Percentiles rank a stretch among this genome's conserved stretches.
phyloP scores from a whole-genome alignment of 257 asterid genomes.

The Scutellaria minor region DNA sequence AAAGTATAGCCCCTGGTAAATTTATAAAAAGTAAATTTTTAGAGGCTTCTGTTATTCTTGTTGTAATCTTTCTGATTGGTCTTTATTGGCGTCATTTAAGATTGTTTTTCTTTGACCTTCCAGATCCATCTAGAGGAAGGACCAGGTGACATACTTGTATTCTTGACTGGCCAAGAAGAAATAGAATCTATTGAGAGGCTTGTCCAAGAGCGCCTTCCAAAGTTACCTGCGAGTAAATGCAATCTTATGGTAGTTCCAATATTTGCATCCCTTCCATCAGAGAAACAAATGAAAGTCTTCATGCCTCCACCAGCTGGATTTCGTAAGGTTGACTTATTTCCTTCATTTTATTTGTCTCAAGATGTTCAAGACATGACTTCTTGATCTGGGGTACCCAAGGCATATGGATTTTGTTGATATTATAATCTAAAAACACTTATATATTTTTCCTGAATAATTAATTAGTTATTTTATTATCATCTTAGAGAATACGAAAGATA shows the following conservation, averaged over 20 bases:
- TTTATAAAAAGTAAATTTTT: slow-evolving; percentile 15
- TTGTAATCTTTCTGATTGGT: slow-evolving; percentile 14
- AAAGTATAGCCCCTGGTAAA: not conserved
- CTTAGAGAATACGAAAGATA: not conserved
- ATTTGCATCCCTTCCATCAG: slow-evolving; percentile 94
- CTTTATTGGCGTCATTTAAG: slow-evolving; percentile 18
- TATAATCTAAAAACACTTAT: not conserved
- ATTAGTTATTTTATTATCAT: not conserved
- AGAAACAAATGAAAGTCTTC: slow-evolving; percentile 94
- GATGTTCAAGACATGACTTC: slow-evolving; percentile 11
- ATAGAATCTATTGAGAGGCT: slow-evolving; percentile 95
- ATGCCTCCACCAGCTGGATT: slow-evolving; percentile 78
- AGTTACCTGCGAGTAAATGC: slow-evolving; percentile 67
- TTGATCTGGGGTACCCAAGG: not conserved
- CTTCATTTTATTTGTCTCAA: slow-evolving; percentile 8
- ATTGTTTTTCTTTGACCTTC: slow-evolving; percentile 35
- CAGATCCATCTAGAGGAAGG: slow-evolving; percentile 91
- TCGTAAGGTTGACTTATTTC: slow-evolving; percentile 73
- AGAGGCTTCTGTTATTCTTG: slow-evolving; percentile 5
- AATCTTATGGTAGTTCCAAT: slow-evolving; percentile 79
- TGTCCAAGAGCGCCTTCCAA: slow-evolving; percentile 72
- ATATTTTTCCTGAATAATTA: not conserved
- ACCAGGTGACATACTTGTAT: slow-evolving; percentile 93
- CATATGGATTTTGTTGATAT: slow-evolving; percentile 17
- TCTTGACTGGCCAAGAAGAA: slow-evolving; percentile 98